Base-by-base conservation (phyloP, 306 rosid genomes). In the Urtica urens region DNA sequence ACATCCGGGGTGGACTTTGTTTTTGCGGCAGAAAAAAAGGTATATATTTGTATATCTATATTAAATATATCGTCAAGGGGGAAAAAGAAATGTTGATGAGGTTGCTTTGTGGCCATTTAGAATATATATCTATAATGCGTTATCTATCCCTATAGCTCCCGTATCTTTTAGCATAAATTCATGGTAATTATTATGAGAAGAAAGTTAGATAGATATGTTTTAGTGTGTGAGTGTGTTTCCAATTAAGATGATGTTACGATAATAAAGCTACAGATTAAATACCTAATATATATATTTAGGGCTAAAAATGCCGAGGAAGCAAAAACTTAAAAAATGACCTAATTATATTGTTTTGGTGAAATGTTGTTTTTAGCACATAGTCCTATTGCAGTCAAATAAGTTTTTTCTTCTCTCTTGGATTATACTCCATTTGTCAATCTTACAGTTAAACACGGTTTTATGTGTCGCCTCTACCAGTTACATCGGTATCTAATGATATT, bases 1-100 rank as follows among this genome's bases (percentile, higher is more conserved):
- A 73, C 35, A 52, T 64, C 60, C 60, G 66, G 66, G 69, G 64
- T 60, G 79, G 65, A 49, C 63, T 69, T 52, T 26, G 63, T 39
- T 65, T 74, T 59, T 60, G 46, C 29, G 46, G 61, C 33, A 2
- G 49, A 54, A 43, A 20, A 33, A 25, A 11, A 14, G 10, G 21
- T 9, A 44, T 1, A 23, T 3, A 44, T 20, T 2, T 44, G 2
- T 44, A 44, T 44, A 44, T 22, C 4, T 43, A 43, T 43, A 42
- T 7, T 43, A 18, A 7, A 18, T 10, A 6, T 45, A 10, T 13
- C 9, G 23, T 10, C 15, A 7, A 35, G 39, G 39, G 39, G n/a
- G 2, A 12, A 9, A 5, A 12, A 2, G 39, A 35, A 16, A 35
- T 35, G 7, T 10, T 35, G 66, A 58, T 46, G 35, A 9, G 11